Evolutionary conservation across 129 eudicot species (phyloP).

Genomic region (Artemisia annua): DNA sequence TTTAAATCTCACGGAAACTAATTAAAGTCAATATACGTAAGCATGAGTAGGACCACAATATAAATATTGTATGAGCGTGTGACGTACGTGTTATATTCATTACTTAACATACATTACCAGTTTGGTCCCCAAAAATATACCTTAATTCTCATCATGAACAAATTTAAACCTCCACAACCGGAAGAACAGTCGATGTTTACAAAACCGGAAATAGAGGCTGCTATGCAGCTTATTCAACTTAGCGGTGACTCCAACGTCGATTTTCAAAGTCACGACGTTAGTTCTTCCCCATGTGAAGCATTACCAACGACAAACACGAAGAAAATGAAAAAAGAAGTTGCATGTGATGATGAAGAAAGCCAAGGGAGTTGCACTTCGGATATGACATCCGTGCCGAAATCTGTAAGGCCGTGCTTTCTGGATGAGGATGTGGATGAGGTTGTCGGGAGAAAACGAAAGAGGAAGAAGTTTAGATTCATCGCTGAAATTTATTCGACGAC

Average conservation of each 20-base stretch:
- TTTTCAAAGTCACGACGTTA: conserved; percentile 8
- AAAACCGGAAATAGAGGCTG: conserved; percentile 47
- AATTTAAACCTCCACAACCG: too few relatives aligned
- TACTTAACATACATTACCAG: too few relatives aligned
- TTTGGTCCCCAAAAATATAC: too few relatives aligned
- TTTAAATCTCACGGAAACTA: too few relatives aligned
- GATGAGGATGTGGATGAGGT: conserved; percentile 10
- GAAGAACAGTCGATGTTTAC: conserved; percentile 24
- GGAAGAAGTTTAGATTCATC: conserved; percentile 38
- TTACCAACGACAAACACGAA: not conserved
- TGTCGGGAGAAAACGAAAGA: conserved; percentile 21
- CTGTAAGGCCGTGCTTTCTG: not conserved
- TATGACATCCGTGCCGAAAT: conserved; percentile 16
- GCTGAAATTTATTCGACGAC: conserved; percentile 26
- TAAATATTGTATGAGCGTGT: too few relatives aligned
- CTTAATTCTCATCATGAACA: too few relatives aligned
- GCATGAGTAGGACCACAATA: too few relatives aligned
- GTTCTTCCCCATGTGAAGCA: not conserved
- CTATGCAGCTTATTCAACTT: conserved; percentile 51
- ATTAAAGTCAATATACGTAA: too few relatives aligned
- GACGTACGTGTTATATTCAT: too few relatives aligned
- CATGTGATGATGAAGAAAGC: conserved; percentile 29
- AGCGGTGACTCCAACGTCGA: conserved; percentile 42
- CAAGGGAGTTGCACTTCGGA: conserved; percentile 33
- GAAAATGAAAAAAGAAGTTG: not conserved